Base-by-base conservation (phyloP, 1,284 basidiomycete species). In the Ustilago sp. region DNA sequence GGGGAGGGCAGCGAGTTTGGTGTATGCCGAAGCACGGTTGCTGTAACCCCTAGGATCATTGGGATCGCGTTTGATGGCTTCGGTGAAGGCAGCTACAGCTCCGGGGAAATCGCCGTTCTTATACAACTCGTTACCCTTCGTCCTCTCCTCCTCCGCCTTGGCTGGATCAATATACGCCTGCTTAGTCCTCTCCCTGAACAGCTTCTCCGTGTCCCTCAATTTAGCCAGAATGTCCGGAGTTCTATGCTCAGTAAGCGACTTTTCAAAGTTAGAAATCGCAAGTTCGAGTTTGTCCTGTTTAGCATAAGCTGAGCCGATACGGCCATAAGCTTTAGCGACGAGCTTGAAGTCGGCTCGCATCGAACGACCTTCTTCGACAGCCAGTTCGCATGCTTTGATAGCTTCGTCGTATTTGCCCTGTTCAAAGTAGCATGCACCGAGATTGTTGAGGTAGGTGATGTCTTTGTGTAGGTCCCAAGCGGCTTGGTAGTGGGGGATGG, bases 401-500 rank as follows among this genome's bases (percentile, higher is more conserved):
- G 91, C 91, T 86, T 94, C 92, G 87, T 94, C 92, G 83, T 92
- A 98, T 34, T 98, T 91, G 31, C 91, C 94, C 87, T 95, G 89
- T 88, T 99, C 97, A 81, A 95, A 96, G 87, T 96, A 93, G 38
- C 92, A 94, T 59, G 96, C 95, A 92, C 83, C 85, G 39, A 86
- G 75, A 63, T 86, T 86, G 81, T 85, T 86, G 62, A 99, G 89
- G 90, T 92, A 98, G 8, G 94, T 94, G 78, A 98, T 90, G 87
- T 99, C 95, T 87, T 97, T 93, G 90, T 92, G 94, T 15, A 91
- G 85, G 61, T 97, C 94, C 95, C 96, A 98, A 4, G 96, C 96
- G 85, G 93, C 92, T 78, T 90, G 51, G 80, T 87, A 88, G 72
- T 85, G 79, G 23, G 74, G 74, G 32, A 84, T 81, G 34, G 87